Conservation (phyloP, 2,329 filamentous ascomycete genomes). For the Neonectria sp. region DNA sequence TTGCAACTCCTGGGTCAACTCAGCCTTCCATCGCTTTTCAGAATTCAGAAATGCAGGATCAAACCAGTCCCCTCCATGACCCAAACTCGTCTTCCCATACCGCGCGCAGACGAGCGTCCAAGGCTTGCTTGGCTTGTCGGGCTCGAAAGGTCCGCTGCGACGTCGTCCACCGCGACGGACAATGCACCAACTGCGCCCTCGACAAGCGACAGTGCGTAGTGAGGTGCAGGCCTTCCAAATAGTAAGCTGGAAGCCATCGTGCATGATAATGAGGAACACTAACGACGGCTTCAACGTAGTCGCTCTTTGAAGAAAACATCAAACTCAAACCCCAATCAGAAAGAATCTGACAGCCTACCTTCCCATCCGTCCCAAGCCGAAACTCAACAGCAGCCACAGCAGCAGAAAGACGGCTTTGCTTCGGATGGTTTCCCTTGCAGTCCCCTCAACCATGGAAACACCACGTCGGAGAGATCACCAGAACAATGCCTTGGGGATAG, state of each 20-base stretch:
- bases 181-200: conserved; percentile 34
- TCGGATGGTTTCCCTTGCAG: background rate
- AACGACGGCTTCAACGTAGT: background rate
- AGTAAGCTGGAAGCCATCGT: conserved; percentile 13
- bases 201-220: conserved; percentile 32
- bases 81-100: background rate
- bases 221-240: conserved; percentile 26
- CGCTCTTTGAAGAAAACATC: conserved; percentile 13
- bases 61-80: background rate
- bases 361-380: background rate
- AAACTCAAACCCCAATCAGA: background rate
- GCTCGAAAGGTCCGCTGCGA: conserved; percentile 33
- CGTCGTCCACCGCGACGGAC: conserved; percentile 27
- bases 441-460: background rate
- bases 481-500: background rate
- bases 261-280: background rate
- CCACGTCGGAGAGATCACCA: conserved; percentile 12
- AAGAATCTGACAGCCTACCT: background rate
- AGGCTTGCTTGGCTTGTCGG: conserved; percentile 31
- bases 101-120: conserved; percentile 27
- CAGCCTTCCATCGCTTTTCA: background rate
- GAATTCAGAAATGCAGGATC: conserved; percentile 11
- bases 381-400: background rate
- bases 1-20: background rate
- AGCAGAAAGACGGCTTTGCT: background rate